Evolutionary conservation across 352 stramenopile genomes (phyloP), one percentile per base, ranked within the genome.

Genomic region (Phytophthora foliorum): DNA sequence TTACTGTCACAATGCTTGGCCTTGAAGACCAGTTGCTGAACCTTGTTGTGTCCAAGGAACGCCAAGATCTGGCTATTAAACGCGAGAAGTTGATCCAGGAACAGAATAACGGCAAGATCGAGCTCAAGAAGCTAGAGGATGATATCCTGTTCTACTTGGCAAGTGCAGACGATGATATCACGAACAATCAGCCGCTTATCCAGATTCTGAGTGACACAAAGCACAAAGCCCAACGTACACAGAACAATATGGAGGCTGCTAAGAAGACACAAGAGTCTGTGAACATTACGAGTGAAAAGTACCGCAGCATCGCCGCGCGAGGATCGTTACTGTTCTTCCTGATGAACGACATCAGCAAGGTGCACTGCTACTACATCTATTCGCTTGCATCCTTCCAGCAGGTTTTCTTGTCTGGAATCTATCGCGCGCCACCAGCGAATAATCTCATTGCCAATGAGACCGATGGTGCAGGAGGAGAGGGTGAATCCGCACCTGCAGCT

Each of bases 281-380:
- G 42, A 94, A 97, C 41, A 75, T 98, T 50, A 98, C 95, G 36
- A 98, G 89, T 68, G 94, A 98, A 73, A 98, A 98, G 71, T 98
- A 98, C 67, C 89, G 96, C 9, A 92, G 90, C 34, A 98, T 99
- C 54, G 96, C 96, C 7, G 96, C 95, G 8, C 84, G 96, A 46
- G 94, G 92, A 10, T 97, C 93, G 6, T 68, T 98, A 60, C 80
- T 99, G 4, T 99, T 99, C 82, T 99, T 98, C 87, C 72, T 99
- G 29, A 98, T 99, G 94, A 98, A 98, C 74, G 92, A 98, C 57
- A 95, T 99, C 63, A 93, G 90, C 71, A 99, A 99, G 77, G 94
- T 99, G 19, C 95, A 99, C 62, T 97, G 92, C 50, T 99, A 98
- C 81, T 99, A 99, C 75, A 98, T 99, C 64, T 99, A 98, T 72